phyloP scores from a whole-genome alignment of 352 stramenopile genomes.

The Globisporangium acanthophoron region DNA sequence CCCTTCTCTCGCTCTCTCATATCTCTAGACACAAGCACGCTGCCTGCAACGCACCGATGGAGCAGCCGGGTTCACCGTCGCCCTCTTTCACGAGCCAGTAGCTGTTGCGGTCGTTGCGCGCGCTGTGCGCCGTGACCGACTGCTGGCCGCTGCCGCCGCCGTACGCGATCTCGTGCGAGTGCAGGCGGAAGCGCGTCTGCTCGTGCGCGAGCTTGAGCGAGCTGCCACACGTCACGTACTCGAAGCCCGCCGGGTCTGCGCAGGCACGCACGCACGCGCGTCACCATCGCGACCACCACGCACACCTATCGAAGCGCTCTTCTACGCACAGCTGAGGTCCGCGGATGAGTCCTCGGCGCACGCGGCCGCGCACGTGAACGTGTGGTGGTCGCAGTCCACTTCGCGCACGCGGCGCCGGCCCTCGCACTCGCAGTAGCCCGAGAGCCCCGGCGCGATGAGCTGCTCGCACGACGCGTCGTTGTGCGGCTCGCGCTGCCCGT shows the following conservation, averaged over 20 bases:
- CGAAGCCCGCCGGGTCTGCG: conserved; percentile 65
- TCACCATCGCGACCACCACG: not conserved
- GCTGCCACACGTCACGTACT: conserved; percentile 79
- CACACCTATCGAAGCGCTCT: not conserved
- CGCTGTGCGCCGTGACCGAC: conserved; percentile 62
- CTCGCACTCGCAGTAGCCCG: conserved; percentile 80
- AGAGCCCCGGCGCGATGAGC: conserved; percentile 39
- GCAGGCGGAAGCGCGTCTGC: conserved; percentile 60
- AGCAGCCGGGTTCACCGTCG: conserved; percentile 39
- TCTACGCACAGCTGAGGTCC: conserved; percentile 63
- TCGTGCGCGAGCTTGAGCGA: conserved; percentile 84
- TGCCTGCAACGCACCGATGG: conserved; percentile 15
- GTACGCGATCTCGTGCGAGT: conserved; percentile 83
- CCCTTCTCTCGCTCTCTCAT: no score
- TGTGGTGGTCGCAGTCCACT: conserved; percentile 70
- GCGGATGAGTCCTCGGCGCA: conserved; percentile 64
- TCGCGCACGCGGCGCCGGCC: conserved; percentile 69
- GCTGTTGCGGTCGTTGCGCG: conserved; percentile 79
- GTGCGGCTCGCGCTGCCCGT: conserved; percentile 54
- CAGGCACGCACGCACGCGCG: not conserved
- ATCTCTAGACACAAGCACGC: not conserved
- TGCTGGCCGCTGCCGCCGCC: conserved; percentile 75
- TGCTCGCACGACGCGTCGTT: conserved; percentile 55
- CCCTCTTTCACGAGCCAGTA: conserved; percentile 85
- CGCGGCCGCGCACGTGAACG: conserved; percentile 68